These are phyloP conservation scores for Medicago lupulina DNA, from an alignment of 306 rosid species.

Conservation along the genomic window DNA sequence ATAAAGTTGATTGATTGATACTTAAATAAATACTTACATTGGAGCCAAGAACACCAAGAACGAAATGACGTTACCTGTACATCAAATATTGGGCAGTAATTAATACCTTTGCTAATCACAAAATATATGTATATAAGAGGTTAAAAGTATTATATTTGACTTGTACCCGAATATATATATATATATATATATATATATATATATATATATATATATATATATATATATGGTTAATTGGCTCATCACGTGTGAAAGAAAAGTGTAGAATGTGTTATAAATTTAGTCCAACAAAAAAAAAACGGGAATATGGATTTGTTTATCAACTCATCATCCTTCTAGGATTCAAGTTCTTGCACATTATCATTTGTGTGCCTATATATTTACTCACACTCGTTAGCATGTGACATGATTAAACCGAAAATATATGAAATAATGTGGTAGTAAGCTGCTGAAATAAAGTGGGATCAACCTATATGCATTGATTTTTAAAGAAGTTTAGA, in stretches of 20 bases:
- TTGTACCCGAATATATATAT: too few relatives aligned
- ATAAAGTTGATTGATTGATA: background rate
- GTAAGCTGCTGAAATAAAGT: background rate
- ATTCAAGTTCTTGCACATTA: background rate
- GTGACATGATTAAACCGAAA: too few relatives aligned
- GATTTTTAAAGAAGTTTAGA: too few relatives aligned
- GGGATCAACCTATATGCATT: too few relatives aligned
- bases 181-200: too few relatives aligned
- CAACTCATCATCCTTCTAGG: background rate
- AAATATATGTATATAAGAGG: background rate
- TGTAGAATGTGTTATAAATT: too few relatives aligned
- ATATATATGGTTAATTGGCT: too few relatives aligned
- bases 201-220: too few relatives aligned
- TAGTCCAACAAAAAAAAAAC: background rate
- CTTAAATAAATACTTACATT: conserved; percentile 55
- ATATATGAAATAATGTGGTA: background rate
- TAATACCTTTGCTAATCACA: background rate
- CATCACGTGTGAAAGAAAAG: too few relatives aligned
- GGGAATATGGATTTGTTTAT: background rate
- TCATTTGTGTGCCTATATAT: too few relatives aligned
- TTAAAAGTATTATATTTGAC: too few relatives aligned
- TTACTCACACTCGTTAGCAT: too few relatives aligned
- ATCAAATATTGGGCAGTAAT: conserved; percentile 10
- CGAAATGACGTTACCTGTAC: conserved; percentile 77
- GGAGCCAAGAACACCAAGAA: conserved; percentile 93